Evolutionary conservation across 1,284 basidiomycete species (phyloP), one percentile per base, ranked within the genome.

Genomic region (Xerocomus nothofagi): DNA sequence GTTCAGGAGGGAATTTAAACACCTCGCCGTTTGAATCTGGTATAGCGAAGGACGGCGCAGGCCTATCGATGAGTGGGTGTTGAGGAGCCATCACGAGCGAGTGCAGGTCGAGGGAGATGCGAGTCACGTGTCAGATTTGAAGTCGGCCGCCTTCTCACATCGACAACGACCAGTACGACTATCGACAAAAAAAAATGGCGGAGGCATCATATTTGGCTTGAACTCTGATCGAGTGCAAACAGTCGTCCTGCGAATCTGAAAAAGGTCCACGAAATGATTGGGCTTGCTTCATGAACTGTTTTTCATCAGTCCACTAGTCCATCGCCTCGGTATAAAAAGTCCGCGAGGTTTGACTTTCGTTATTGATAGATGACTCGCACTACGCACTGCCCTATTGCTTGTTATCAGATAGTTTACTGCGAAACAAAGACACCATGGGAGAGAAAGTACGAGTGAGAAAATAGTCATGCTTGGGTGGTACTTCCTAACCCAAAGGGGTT

Each of bases 11-110:
- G 45, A 85, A 69, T 18, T 70, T 74, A 60, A 73, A 82, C 9
- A 69, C 60, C 44, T 76, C 63, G 12, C 79, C 82, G 39, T 79
- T 72, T 6, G 73, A 69, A 49, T 77, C 70, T 6, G 73, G 75
- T 6, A 84, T 68, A 14, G 75, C 73, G 48, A 86, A 61, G 1
- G 71, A 55, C 0, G 84, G 83, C 0, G 81, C 82, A 4, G 65
- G 64, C 56, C 81, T 70, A 26, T 73, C 73, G 42, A 77, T 66
- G 45, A 81, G 71, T 30, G 66, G 55, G 47, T 71, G 59, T 37
- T 53, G 63, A 48, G 67, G 66, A 31, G 70, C 58, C 75, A 77
- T 76, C 48, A 38, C 23, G 33, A 49, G 12, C 44, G 47, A 21
- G 29, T 31, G 42, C 36, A 42, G 38, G 30, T 38, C 30, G 47